These are phyloP conservation scores for Andrographis paniculata DNA, from an alignment of 305 asterid genomes.

Conservation along the genomic window DNA sequence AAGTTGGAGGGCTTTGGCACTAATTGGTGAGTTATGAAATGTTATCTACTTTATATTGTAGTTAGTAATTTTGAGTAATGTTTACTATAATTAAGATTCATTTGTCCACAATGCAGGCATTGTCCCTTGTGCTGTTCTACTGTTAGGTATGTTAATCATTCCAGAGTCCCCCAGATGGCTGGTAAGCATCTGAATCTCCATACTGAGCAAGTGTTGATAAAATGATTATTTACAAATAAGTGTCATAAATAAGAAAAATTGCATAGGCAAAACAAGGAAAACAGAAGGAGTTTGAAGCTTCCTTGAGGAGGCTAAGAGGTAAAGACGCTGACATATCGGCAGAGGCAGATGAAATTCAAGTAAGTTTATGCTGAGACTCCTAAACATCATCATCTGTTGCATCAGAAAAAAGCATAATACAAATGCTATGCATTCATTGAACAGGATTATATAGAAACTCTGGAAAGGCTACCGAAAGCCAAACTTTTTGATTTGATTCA, in stretches of 20 bases:
- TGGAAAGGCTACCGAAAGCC: slow-evolving; percentile 78
- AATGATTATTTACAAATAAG: too few species aligned
- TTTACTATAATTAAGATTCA: slow-evolving; percentile 4
- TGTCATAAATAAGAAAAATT: background rate
- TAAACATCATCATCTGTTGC: background rate
- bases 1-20: slow-evolving; percentile 73
- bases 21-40: slow-evolving; percentile 41
- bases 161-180: slow-evolving; percentile 99
- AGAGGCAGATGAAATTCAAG: slow-evolving; percentile 90
- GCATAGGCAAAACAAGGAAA: slow-evolving; percentile 67
- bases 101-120: slow-evolving; percentile 49
- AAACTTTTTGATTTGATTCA: slow-evolving; percentile 68
- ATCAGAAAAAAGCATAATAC: background rate
- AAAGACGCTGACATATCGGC: slow-evolving; percentile 50
- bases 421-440: slow-evolving; percentile 2
- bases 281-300: slow-evolving; percentile 67
- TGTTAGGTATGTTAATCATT: slow-evolving; percentile 59
- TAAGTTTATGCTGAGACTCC: slow-evolving; percentile 19
- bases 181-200: slow-evolving; percentile 47
- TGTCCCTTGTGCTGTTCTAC: slow-evolving; percentile 66
- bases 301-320: slow-evolving; percentile 64
- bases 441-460: slow-evolving; percentile 83
- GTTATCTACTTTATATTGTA: background rate
- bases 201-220: too few species aligned
- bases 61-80: background rate